Evolutionary conservation across 257 asterid species (phyloP).

Genomic region (Salvia splendens): DNA sequence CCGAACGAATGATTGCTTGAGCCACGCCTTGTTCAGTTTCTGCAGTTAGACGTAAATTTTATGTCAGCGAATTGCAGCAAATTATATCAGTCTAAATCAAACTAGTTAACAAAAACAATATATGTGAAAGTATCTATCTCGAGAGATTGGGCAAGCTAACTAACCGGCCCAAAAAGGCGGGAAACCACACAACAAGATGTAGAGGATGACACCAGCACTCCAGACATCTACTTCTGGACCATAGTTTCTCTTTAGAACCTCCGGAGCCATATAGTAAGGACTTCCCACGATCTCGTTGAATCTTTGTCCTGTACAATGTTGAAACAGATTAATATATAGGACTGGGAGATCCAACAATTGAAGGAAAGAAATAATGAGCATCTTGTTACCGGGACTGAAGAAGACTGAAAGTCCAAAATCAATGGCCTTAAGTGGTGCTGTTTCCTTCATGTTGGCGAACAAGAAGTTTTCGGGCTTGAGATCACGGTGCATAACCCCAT

Average conservation of each 20-base stretch:
- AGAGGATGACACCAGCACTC: constrained; percentile 82
- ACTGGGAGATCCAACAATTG: neutral
- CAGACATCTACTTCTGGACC: constrained; percentile 74
- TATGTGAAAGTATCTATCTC: neutral
- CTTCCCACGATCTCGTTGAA: constrained; percentile 77
- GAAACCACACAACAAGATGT: constrained; percentile 65
- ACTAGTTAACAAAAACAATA: neutral
- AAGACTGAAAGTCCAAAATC: constrained; percentile 69
- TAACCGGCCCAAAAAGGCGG: constrained; percentile 86
- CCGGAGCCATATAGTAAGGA: constrained; percentile 82
- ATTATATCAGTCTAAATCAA: neutral
- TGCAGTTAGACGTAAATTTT: constrained; percentile 34
- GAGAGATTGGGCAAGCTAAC: constrained; percentile 8
- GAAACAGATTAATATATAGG: constrained; percentile 16
- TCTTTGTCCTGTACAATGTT: constrained; percentile 50
- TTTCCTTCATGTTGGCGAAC: constrained; percentile 59
- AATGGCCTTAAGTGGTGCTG: constrained; percentile 62
- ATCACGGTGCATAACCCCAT: constrained; percentile 75
- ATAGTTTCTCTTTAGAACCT: constrained; percentile 60
- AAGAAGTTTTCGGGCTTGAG: constrained; percentile 71
- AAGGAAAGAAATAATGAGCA: neutral
- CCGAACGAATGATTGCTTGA: constrained; percentile 65
- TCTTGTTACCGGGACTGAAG: constrained; percentile 58
- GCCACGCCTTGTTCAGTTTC: constrained; percentile 87
- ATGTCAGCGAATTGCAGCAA: neutral